Evolutionary conservation across 73 alveolate genomes (phyloP), one percentile per base, ranked within the genome.

Genomic region (Paramecium pentaurelia): DNA sequence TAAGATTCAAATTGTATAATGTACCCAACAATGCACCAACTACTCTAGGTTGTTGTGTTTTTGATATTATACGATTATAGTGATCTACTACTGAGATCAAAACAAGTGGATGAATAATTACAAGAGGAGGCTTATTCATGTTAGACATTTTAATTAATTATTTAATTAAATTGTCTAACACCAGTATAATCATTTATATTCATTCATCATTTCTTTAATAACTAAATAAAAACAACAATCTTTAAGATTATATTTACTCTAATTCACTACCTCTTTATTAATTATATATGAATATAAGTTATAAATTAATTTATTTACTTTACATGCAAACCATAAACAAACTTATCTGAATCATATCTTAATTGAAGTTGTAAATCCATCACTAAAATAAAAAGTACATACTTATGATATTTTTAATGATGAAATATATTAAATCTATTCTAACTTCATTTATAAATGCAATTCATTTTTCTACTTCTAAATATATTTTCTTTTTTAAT

Each of bases 1-100:
- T 64, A 12, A n/a, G 22, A 64, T 64, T 64, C 47, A 64, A 64
- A 64, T 64, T 64, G 28, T 3, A 64, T 12, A 28, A 28, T 8
- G 1, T 64, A 64, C 84, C 84, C 20, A 98, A 93, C 36, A 98
- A 94, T 60, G 98, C 99, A 28, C 99, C 99, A 14, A 98, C 99
- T 92, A 99, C 99, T 59, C 99, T 91, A 92, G 98, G 97, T 93
- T 97, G 97, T 58, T 99, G 97, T 92, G 97, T 99, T 93, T 44
- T 60, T 36, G 84, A 38, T 2, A 99, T 98, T 37, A 95, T 96
- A 70, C 99, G 93, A 93, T 99, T 96, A 96, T 98, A 99, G 96
- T 99, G 99, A 93, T 99, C 99, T 32, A 99, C 99, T 16, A 97
- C 99, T 60, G 99, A 95, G 32, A 98, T 92, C 49, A 98, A 95